Base-by-base conservation (phyloP, 2,329 filamentous ascomycete species). In the Fusarium sp. region DNA sequence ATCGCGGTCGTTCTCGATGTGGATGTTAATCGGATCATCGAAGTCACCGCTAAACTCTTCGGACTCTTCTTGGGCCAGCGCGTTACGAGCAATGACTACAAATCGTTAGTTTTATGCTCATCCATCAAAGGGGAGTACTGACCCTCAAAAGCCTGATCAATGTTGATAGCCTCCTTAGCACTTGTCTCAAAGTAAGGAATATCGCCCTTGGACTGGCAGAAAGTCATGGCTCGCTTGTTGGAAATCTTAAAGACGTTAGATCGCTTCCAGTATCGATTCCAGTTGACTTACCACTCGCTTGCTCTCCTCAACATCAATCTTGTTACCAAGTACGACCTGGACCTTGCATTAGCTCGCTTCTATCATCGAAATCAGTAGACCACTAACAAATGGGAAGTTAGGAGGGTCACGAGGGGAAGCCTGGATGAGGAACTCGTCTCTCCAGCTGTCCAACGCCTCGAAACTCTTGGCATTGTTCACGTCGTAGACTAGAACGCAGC, bases 381-480 rank as follows among this genome's bases (percentile, higher is more conserved):
- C 13, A 84, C 91, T 81, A 83, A 98, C 96, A 79, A 99, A 99
- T 51, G 96, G 96, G 81, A 99, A 99, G 81, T 92, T 97, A 80
- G 98, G 94, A 3, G 96, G 96, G 76, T 99, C 96, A 78, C 97
- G 90, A 7, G 96, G 96, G 73, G 93, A 97, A 9, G 96, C 96
- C 83, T 99, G 96, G 74, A 99, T 97, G 74, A 99, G 83, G 79
- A 99, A 99, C 81, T 99, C 96, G 79, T 99, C 96, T 77, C 96
- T 88, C 96, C 96, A 99, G 83, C 94, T 97, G 80, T 99, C 96
- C 64, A 99, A 88, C 16, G 95, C 97, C 80, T 99, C 96, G 81
- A 99, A 99, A 81, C 94, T 97, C 89, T 99, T 99, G 67, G 94
- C 92, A 81, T 98, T 98, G 85, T 99, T 99, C 81, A 99, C 95